Conservation (phyloP, 345 rosid species). For the Jatropha curcas region DNA sequence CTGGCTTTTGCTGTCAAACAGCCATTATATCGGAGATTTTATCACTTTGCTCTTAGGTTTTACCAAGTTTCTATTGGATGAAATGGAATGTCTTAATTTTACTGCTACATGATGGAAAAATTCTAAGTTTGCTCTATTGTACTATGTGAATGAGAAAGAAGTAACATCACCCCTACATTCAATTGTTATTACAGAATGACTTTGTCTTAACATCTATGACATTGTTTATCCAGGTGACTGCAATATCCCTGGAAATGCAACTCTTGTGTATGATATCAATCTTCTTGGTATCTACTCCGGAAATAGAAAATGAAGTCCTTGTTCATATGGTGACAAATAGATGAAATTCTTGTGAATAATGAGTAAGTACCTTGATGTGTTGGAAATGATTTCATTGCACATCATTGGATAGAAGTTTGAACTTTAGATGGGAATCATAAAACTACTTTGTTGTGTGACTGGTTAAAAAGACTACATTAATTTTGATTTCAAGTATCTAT, state of each 20-base stretch:
- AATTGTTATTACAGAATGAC: neutral
- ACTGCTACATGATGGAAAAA: neutral
- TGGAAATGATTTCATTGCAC: constrained; percentile 4
- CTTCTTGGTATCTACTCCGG: constrained; percentile 75
- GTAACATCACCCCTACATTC: too few species aligned
- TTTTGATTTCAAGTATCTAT: neutral
- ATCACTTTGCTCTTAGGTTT: neutral
- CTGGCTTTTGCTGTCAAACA: neutral
- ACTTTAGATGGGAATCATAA: neutral
- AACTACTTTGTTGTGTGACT: neutral
- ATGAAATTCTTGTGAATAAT: neutral
- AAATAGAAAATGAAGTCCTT: constrained; percentile 52
- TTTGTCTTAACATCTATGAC: constrained; percentile 13
- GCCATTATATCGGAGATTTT: neutral
- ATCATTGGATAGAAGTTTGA: neutral
- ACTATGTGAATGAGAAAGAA: neutral
- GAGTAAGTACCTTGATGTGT: constrained; percentile 20
- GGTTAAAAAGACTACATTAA: neutral
- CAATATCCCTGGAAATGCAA: constrained; percentile 93
- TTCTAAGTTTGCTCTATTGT: neutral
- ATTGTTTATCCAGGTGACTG: constrained; percentile 67
- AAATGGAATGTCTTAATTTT: neutral
- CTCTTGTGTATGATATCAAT: constrained; percentile 80
- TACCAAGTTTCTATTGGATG: neutral
- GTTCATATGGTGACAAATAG: neutral